Evolutionary conservation across 257 asterid genomes (phyloP).

Genomic region (Buddleja alternifolia): DNA sequence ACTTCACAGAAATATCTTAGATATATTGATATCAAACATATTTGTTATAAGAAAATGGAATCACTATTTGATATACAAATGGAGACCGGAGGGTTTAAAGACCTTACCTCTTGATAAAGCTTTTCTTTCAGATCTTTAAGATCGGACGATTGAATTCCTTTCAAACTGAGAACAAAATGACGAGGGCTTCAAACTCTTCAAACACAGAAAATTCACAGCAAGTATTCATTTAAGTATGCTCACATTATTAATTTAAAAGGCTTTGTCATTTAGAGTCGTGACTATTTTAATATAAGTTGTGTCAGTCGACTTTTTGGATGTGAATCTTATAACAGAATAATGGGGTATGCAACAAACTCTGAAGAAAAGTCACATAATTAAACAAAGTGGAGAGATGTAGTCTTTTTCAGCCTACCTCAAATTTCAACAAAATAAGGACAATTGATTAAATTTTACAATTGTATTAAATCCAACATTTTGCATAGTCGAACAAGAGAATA

Average conservation of each 20-base stretch:
- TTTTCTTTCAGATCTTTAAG: conserved; percentile 74
- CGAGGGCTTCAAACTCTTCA: conserved; percentile 20
- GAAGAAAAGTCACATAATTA: background rate
- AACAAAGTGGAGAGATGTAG: background rate
- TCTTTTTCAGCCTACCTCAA: conserved; percentile 11
- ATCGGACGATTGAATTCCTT: conserved; percentile 71
- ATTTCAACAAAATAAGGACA: conserved; percentile 5
- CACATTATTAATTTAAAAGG: background rate
- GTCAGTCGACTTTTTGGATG: background rate
- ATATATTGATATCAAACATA: background rate
- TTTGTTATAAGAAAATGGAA: background rate
- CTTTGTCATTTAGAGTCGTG: background rate
- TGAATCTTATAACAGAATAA: background rate
- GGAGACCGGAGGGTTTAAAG: conserved; percentile 9
- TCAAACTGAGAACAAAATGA: conserved; percentile 58
- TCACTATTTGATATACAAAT: background rate
- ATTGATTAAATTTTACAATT: conserved; percentile 1
- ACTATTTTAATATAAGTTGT: background rate
- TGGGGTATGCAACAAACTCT: background rate
- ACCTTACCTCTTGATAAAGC: conserved; percentile 80
- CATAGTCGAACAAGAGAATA: background rate
- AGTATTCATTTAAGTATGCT: background rate
- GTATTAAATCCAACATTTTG: background rate
- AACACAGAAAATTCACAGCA: conserved; percentile 15
- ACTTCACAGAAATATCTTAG: background rate